Evolutionary conservation across 352 stramenopile genomes (phyloP), one percentile per base, ranked within the genome.

Genomic region (Globisporangium abappressorium): DNA sequence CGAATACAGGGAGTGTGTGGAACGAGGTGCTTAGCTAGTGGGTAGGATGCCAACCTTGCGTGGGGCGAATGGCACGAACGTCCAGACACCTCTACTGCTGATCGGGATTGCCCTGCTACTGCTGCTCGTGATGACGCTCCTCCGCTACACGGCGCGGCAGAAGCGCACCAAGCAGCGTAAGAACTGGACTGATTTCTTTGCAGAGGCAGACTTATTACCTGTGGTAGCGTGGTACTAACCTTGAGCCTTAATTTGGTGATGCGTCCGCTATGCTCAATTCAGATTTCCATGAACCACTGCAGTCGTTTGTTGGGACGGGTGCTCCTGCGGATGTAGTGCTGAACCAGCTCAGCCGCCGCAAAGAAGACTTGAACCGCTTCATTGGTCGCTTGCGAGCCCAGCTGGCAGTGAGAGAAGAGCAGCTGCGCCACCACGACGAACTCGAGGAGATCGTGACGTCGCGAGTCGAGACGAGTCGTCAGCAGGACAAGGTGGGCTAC

Each of bases 371-470:
- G 3, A 67, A 69, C 34, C 80, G 77, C 15, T 91, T 88, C 61
- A 91, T 94, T 56, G 47, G 47, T 22, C 80, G 70, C 54, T 71
- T 92, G 12, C 76, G 79, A 36, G 58, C 70, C 3, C 78, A 91
- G 55, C 65, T 94, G 9, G 75, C 69, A 0, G 69, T 64, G 26
- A 77, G 82, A 18, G 74, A 93, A 58, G 67, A 87, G 66, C 84
- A 92, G 53, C 60, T 93, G 26, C 77, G 75, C 6, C 74, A 77
- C 7, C 84, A 92, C 59, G 79, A 91, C 30, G 73, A 89, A 60
- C 83, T 93, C 6, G 81, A 93, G 65, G 71, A 81, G 34, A 77
- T 91, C 28, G 77, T 92, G 30, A 92, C 84, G 0, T 76, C 76
- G 8, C 76, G 81, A 20, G 71, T 80, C 18, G 74, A 85, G 65